Conservation (phyloP, 202 grass and related monocot species). For the Brachypodium distachyon region DNA sequence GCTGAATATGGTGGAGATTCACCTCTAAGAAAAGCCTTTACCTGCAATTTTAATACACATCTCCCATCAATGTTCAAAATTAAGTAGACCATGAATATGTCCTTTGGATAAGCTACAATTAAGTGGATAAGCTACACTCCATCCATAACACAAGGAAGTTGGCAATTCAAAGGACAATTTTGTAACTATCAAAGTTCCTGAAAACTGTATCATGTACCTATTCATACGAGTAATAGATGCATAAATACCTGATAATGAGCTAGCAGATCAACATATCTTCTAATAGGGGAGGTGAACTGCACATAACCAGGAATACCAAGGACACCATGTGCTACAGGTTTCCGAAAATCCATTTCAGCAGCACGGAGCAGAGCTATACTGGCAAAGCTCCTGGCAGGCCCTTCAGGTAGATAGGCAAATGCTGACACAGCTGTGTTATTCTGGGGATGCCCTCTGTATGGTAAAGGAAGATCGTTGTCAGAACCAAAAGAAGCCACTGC, state of each 20-base stretch:
- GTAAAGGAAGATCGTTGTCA: slow-evolving; percentile 67
- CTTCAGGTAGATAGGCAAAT: slow-evolving; percentile 74
- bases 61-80: slow-evolving; percentile 1
- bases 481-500: slow-evolving; percentile 68
- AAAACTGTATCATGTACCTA: neutral
- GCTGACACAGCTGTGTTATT: slow-evolving; percentile 61
- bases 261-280: slow-evolving; percentile 92
- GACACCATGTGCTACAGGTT: slow-evolving; percentile 58
- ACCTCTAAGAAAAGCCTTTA: slow-evolving; percentile 91
- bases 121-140: neutral
- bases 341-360: slow-evolving; percentile 73
- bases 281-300: slow-evolving; percentile 90
- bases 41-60: slow-evolving; percentile 37
- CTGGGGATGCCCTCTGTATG: slow-evolving; percentile 81
- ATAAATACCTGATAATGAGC: slow-evolving; percentile 88
- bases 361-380: slow-evolving; percentile 74
- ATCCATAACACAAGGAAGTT: neutral
- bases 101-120: slow-evolving; percentile 5
- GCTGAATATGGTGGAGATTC: slow-evolving; percentile 69
- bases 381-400: slow-evolving; percentile 70
- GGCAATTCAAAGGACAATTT: neutral
- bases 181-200: neutral
- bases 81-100: neutral
- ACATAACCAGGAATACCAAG: slow-evolving; percentile 89
- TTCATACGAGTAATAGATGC: slow-evolving; percentile 4